Conservation (phyloP, 2,329 filamentous ascomycete genomes). For the Alternaria viburni region DNA sequence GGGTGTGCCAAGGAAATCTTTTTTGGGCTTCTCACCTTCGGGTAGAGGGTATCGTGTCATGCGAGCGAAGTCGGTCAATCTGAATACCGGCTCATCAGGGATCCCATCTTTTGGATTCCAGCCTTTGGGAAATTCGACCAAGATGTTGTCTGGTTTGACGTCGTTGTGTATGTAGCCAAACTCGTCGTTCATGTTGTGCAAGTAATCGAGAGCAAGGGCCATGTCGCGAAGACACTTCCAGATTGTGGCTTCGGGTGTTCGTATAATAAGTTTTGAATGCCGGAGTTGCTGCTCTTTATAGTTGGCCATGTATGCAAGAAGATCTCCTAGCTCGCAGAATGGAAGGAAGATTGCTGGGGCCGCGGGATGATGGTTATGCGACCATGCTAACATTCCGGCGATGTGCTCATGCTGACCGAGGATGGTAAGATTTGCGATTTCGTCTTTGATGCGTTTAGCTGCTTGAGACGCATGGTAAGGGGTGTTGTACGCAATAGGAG, state of each 20-base stretch:
- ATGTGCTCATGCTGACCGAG: constrained; percentile 18
- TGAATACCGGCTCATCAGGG: constrained; percentile 29
- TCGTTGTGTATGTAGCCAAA: constrained; percentile 77
- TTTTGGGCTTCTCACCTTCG: neutral
- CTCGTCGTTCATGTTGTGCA: constrained; percentile 23
- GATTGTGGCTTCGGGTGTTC: constrained; percentile 28
- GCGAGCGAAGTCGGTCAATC: constrained; percentile 30
- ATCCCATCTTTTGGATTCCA: neutral
- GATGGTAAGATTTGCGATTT: constrained; percentile 1
- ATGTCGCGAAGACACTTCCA: constrained; percentile 38
- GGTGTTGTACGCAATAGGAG: neutral
- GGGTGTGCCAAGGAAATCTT: constrained; percentile 19
- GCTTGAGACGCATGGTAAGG: neutral
- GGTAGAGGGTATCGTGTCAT: constrained; percentile 7
- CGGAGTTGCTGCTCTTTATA: constrained; percentile 5
- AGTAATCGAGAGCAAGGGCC: constrained; percentile 23
- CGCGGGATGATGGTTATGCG: neutral
- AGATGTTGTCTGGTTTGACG: constrained; percentile 90
- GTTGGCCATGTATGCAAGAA: constrained; percentile 8
- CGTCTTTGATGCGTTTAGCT: neutral
- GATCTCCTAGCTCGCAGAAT: constrained; percentile 25
- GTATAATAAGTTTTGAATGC: neutral
- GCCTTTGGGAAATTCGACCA: constrained; percentile 59
- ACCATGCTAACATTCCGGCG: constrained; percentile 12
- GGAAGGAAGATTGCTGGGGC: constrained; percentile 28